Evolutionary conservation across 176 grass and related monocot genomes (phyloP).

Genomic region (Tillandsia leiboldiana): DNA sequence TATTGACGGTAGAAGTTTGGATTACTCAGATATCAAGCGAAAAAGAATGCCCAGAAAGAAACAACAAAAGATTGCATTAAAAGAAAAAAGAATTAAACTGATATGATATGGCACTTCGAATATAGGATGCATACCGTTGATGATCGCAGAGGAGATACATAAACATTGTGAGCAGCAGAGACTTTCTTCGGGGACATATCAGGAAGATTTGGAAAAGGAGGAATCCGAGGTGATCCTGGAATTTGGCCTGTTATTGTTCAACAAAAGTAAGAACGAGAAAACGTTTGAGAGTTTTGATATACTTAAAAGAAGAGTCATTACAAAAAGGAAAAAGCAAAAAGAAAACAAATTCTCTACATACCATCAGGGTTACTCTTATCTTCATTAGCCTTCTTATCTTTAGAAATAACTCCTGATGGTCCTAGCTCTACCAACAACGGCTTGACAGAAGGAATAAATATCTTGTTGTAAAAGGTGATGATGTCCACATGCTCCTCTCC

Average conservation of each 20-base stretch:
- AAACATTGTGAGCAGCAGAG: constrained; percentile 90
- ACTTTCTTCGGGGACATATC: constrained; percentile 99
- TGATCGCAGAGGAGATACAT: constrained; percentile 79
- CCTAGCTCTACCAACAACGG: constrained; percentile 79
- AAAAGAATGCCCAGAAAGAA: no score
- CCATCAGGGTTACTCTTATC: constrained; percentile 50
- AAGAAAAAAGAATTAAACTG: no score
- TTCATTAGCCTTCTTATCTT: constrained; percentile 16
- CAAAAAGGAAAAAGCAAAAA: no score
- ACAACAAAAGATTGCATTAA: no score
- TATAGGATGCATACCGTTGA: constrained; percentile 45
- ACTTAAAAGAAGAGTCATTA: constrained; percentile 10
- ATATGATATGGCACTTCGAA: no score
- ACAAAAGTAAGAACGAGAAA: constrained; percentile 18
- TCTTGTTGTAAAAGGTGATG: constrained; percentile 94
- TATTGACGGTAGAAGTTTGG: no score
- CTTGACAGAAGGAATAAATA: constrained; percentile 87
- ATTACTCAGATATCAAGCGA: no score
- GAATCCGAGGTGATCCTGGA: constrained; percentile 75
- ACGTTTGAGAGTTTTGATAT: constrained; percentile 3
- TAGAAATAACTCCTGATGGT: constrained; percentile 16
- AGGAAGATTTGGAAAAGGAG: constrained; percentile 91
- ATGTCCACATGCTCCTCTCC: constrained; percentile 86
- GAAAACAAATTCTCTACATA: constrained; percentile 18
- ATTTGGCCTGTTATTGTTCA: constrained; percentile 37